A percentile compares a stretch with the other conserved stretches of the same genome.
Conservation (phyloP, 2,329 filamentous ascomycete genomes). For the Cercospora sp. region DNA sequence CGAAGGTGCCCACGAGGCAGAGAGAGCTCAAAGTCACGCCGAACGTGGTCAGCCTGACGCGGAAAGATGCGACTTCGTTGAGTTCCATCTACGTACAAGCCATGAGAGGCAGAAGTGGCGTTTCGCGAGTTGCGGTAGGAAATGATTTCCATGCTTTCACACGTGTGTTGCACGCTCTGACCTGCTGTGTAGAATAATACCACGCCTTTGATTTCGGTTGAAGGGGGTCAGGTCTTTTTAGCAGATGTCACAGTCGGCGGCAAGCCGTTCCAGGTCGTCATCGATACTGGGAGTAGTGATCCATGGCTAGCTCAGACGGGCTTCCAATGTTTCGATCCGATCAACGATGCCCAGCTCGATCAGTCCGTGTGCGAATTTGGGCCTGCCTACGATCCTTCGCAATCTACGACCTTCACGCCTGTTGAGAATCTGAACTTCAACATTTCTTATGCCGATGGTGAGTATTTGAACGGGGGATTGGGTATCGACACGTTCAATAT, state of each 20-base stretch:
- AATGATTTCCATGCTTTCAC: background rate
- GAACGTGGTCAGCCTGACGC: conserved; percentile 30
- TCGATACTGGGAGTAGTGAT: conserved; percentile 53
- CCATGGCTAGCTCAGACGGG: conserved; percentile 46
- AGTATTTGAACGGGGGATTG: conserved; percentile 43
- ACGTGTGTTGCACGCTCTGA: background rate
- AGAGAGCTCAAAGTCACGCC: conserved; percentile 30
- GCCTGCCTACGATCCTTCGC: conserved; percentile 32
- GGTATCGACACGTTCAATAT: conserved; percentile 48
- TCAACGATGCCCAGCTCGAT: conserved; percentile 17
- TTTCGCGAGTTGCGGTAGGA: conserved; percentile 22
- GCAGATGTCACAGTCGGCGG: conserved; percentile 35
- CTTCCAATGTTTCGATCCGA: conserved; percentile 31
- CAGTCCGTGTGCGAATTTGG: conserved; percentile 38
- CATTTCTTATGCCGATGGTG: conserved; percentile 48
- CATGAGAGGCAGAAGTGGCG: conserved; percentile 27
- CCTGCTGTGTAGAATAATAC: conserved; percentile 22
- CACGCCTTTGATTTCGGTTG: conserved; percentile 24
- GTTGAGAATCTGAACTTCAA: conserved; percentile 47
- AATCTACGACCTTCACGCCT: conserved; percentile 39
- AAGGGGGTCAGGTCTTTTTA: conserved; percentile 36
- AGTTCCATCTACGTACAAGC: conserved; percentile 34
- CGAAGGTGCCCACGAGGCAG: conserved; percentile 8
- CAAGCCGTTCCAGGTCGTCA: conserved; percentile 40
- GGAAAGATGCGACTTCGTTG: conserved; percentile 24